These are phyloP conservation scores for Trichoderma brevicompactum DNA, from an alignment of 2,329 filamentous ascomycete genomes.

Conservation along the genomic window DNA sequence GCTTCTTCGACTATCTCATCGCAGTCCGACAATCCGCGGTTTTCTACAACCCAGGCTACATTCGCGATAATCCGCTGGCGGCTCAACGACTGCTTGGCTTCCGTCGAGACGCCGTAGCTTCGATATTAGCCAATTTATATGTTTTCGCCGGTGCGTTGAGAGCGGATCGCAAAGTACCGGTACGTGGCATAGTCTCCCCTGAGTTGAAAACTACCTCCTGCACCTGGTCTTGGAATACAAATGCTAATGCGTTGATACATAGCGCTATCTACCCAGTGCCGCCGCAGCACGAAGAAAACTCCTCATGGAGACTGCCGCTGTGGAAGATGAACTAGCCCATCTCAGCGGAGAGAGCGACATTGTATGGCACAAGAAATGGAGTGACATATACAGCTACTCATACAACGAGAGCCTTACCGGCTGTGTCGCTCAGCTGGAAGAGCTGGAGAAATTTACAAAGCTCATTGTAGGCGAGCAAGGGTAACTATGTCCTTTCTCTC, in stretches of 20 bases:
- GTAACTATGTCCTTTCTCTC: conserved; percentile 35
- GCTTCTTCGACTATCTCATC: conserved; percentile 63
- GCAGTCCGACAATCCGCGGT: conserved; percentile 61
- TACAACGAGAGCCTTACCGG: conserved; percentile 59
- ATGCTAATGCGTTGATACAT: not conserved
- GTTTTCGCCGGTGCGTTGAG: conserved; percentile 60
- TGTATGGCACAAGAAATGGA: conserved; percentile 52
- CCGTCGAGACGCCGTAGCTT: conserved; percentile 61
- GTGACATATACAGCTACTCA: conserved; percentile 60
- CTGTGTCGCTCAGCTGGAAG: conserved; percentile 58
- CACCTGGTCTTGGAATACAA: not conserved
- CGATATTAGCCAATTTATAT: conserved; percentile 62
- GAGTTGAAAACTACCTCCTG: too few relatives aligned
- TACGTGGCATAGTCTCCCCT: conserved; percentile 35
- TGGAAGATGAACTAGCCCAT: conserved; percentile 47
- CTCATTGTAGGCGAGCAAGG: conserved; percentile 61
- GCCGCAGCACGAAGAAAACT: conserved; percentile 57
- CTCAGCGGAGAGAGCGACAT: conserved; percentile 34
- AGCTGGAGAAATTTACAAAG: conserved; percentile 61
- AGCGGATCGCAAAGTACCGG: conserved; percentile 54
- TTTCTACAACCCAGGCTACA: conserved; percentile 59
- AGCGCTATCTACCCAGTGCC: conserved; percentile 61
- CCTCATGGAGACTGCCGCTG: conserved; percentile 53
- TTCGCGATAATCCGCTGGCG: conserved; percentile 55
- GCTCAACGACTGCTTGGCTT: conserved; percentile 54